Evolutionary conservation across 768 basidiomycete species (phyloP).

Genomic region (Rubroboletus pulcherrimus): DNA sequence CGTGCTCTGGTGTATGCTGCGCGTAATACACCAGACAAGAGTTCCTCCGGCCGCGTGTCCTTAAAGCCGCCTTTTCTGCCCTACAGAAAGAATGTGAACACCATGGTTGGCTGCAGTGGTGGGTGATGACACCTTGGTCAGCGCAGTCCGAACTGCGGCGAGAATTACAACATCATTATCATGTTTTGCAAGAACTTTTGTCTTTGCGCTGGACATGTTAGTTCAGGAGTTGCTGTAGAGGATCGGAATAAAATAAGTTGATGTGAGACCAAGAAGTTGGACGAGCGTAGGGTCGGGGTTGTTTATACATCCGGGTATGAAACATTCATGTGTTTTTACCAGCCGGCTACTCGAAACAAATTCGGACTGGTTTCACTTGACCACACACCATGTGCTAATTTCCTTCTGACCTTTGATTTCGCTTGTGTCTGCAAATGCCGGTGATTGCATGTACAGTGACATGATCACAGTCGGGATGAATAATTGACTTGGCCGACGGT

Average conservation of each 20-base stretch:
- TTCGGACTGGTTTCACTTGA: not conserved
- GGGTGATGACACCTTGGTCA: slow-evolving; percentile 67
- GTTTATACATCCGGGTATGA: slow-evolving; percentile 20
- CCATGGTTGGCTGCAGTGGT: not conserved
- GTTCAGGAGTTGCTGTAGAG: not conserved
- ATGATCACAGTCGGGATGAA: not conserved
- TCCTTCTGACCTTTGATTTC: not conserved
- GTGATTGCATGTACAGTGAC: not conserved
- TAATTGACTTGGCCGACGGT: not conserved
- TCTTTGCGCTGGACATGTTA: slow-evolving; percentile 40
- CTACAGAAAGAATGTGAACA: slow-evolving; percentile 34
- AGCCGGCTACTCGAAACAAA: not conserved
- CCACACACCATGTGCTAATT: not conserved
- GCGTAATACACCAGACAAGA: slow-evolving; percentile 72
- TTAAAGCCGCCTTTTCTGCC: slow-evolving; percentile 87
- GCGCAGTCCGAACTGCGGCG: slow-evolving; percentile 81
- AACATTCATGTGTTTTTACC: slow-evolving; percentile 24
- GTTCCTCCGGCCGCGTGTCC: slow-evolving; percentile 80
- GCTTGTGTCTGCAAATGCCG: not conserved
- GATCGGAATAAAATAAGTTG: not conserved
- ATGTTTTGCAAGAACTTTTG: slow-evolving; percentile 62
- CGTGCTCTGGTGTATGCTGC: slow-evolving; percentile 64
- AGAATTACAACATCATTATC: slow-evolving; percentile 91
- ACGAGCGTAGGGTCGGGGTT: not conserved
- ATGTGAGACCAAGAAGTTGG: not conserved